Base-by-base conservation (phyloP, 805 yeast species). In the Sugiyamaella floridensis region DNA sequence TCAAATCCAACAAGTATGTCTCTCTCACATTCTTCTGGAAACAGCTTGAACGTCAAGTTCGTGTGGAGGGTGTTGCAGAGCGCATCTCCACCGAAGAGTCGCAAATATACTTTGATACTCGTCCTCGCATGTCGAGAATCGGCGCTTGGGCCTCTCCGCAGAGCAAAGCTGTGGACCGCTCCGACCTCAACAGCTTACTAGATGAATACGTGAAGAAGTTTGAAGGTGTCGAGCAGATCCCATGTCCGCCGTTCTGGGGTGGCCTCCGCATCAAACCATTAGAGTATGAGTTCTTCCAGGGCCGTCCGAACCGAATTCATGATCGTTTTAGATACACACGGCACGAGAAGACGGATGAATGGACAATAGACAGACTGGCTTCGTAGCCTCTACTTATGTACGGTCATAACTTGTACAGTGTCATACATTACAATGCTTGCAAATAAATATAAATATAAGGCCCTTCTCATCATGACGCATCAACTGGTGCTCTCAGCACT, bases 91-190 rank as follows among this genome's bases (percentile, higher is more conserved):
- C 82, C 53, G 90, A 86, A 61, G 87, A 85, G 29, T 79, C 88
- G 5, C 81, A 84, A 60, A 75, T 83, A 47, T 93, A 93, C 70
- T 93, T 81, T 70, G 77, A 79, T 49, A 85, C 96, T 0, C 78
- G 99, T 65, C 99, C 99, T 40, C 76, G 96, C 54, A 97, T 95
- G 6, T 86, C 96, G 29, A 83, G 86, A 65, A 82, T 93, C 56
- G 98, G 99, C 29, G 99, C 99, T 0, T 90, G 97, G 96, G 86
- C 97, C 0, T 84, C 95, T 28, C 95, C 95, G 3, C 99, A 93
- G 73, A 81, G 90, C 34, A 75, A 78, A 50, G 76, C 73, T 2
- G 74, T 90, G 40, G 67, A 73, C 43, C 75, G 97, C 57, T 78
- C 78, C 14, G 86, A 80, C 60, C 78, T 92, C 55, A 86, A 89